Evolutionary conservation across 1,284 basidiomycete species (phyloP), one percentile per base, ranked within the genome.

Genomic region (Neolentinus lepideus): DNA sequence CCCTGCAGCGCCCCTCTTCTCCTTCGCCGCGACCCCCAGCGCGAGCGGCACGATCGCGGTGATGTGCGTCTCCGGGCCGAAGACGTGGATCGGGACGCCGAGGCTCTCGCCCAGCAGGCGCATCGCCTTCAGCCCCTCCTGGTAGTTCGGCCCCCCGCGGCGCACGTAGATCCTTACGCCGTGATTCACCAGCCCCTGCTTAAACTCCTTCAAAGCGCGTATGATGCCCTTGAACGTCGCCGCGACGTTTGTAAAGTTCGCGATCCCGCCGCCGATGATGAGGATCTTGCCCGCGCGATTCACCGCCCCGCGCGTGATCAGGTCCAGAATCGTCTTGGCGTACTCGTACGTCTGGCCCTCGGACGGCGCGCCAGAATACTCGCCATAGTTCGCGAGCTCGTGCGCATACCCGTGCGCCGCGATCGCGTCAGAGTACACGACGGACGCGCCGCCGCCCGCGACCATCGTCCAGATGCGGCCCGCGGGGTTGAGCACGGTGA

Each of bases 211-310:
- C 65, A 99, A 81, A 21, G 96, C 96, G 59, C 88, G 92, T 71
- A 99, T 98, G 80, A 98, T 99, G 63, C 96, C 96, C 83, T 98
- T 98, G 89, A 99, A 99, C 61, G 96, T 99, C 16, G 96, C 90
- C 43, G 96, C 96, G 64, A 99, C 95, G 71, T 99, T 98, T 70
- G 95, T 98, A 77, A 99, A 99, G 86, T 99, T 99, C 78, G 96
- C 96, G 63, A 98, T 98, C 77, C 96, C 96, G 78, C 97, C 97
- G 74, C 96, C 97, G 63, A 99, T 98, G 82, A 99, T 98, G 72
- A 99, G 90, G 68, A 99, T 85, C 79, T 99, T 99, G 77, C 96
- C 96, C 54, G 94, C 80, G 48, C 86, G 79, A 67, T 86, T 79
- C 55, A 92, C 88, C 50, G 79, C 76, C 54, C 93, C 93, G 58